These are phyloP conservation scores for Anthracocystis setariae DNA, from an alignment of 1,284 basidiomycete species.

Conservation along the genomic window DNA sequence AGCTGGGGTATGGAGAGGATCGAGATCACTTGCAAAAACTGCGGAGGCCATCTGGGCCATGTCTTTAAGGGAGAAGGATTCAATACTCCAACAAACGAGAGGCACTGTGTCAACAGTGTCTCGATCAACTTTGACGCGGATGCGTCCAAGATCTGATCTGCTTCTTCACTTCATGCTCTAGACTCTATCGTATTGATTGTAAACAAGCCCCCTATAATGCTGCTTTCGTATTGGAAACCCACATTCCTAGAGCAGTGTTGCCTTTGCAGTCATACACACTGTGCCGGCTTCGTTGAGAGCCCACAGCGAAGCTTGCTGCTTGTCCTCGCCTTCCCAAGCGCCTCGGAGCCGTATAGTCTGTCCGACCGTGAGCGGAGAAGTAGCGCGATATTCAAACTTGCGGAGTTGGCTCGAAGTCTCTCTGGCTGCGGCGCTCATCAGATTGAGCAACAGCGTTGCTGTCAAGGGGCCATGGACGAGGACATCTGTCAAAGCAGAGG, in stretches of 20 bases:
- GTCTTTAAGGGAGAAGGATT: constrained; percentile 88
- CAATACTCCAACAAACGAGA: constrained; percentile 75
- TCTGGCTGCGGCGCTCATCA: constrained; percentile 11
- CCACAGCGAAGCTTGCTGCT: constrained; percentile 28
- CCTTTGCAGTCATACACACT: constrained; percentile 44
- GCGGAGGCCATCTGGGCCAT: constrained; percentile 90
- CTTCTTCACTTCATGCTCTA: too few species aligned
- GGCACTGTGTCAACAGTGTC: constrained; percentile 79
- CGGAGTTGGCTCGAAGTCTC: constrained; percentile 10
- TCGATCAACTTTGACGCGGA: constrained; percentile 80
- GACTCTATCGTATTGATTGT: too few species aligned
- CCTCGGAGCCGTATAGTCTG: constrained; percentile 34
- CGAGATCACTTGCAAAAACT: constrained; percentile 80
- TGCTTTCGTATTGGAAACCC: too few species aligned
- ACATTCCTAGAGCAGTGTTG: constrained; percentile 11
- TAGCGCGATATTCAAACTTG: constrained; percentile 51
- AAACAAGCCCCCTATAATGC: too few species aligned
- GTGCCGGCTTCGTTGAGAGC: constrained; percentile 38
- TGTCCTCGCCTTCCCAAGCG: constrained; percentile 20
- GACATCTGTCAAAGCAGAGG: constrained; percentile 14
- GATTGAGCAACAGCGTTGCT: constrained; percentile 44
- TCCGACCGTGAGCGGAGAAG: constrained; percentile 43
- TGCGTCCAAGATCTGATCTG: constrained; percentile 52
- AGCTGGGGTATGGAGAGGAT: constrained; percentile 72
- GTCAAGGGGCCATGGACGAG: constrained; percentile 60